phyloP scores from a whole-genome alignment of 2,329 filamentous ascomycete species.

The Chaetomiaceae sp. region DNA sequence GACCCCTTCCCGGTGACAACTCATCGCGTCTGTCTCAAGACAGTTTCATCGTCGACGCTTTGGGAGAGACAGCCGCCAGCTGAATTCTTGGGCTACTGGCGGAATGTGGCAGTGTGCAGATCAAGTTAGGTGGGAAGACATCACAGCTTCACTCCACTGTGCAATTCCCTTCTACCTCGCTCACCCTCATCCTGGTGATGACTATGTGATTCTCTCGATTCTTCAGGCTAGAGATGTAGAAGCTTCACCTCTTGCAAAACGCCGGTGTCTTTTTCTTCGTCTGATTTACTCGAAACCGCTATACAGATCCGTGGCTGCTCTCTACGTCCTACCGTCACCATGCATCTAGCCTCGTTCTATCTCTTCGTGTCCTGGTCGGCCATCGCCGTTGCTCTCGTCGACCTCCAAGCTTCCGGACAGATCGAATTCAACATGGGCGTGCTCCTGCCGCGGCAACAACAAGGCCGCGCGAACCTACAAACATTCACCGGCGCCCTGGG shows the following conservation, averaged over 20 bases:
- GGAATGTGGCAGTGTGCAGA: not conserved
- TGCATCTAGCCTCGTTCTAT: slow-evolving; percentile 10
- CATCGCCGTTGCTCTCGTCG: slow-evolving; percentile 11
- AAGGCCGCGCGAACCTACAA: slow-evolving; percentile 38
- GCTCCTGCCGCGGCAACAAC: slow-evolving; percentile 31
- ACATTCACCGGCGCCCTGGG: slow-evolving; percentile 39
- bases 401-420: slow-evolving; percentile 33
- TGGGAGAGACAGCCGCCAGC: not conserved
- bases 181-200: not conserved
- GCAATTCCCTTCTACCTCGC: not conserved
- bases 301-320: not conserved
- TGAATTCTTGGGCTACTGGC: not conserved
- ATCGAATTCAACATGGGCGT: slow-evolving; percentile 36
- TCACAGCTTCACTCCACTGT: not conserved
- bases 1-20: not conserved
- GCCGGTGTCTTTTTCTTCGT: no score
- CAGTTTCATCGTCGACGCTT: slow-evolving; percentile 22
- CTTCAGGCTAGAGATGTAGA: not conserved
- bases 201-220: not conserved
- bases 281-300: not conserved
- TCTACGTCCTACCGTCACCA: not conserved
- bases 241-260: no score
- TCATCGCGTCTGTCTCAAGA: slow-evolving; percentile 22
- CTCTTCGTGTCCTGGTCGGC: slow-evolving; percentile 15
- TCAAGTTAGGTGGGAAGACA: not conserved